phyloP scores from a whole-genome alignment of 2,329 filamentous ascomycete genomes.

The Salinomyces thailandicus region DNA sequence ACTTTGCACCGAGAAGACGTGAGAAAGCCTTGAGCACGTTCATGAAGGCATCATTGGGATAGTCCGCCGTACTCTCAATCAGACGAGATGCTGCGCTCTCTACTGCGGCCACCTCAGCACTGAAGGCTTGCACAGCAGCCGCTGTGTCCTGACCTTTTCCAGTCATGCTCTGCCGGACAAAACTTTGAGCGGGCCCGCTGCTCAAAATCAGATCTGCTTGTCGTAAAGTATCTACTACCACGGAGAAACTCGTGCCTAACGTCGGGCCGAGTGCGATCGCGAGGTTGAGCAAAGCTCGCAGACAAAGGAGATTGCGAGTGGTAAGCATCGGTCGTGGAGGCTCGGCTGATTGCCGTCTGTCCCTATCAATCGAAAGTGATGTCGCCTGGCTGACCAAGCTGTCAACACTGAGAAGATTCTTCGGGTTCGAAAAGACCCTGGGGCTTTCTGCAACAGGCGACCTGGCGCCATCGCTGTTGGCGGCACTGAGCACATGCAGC shows the following conservation, averaged over 20 bases:
- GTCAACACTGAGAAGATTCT: conserved; percentile 64
- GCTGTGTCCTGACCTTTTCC: conserved; percentile 17
- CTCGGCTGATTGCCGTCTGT: conserved; percentile 49
- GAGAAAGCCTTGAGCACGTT: conserved; percentile 69
- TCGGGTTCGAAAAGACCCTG: conserved; percentile 59
- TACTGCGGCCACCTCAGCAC: conserved; percentile 73
- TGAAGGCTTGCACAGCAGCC: conserved; percentile 37
- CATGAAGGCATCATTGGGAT: conserved; percentile 70
- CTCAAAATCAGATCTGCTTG: conserved; percentile 81
- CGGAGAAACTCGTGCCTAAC: conserved; percentile 74
- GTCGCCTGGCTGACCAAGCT: conserved; percentile 52
- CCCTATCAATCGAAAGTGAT: conserved; percentile 43
- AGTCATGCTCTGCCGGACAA: conserved; percentile 15
- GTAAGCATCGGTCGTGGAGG: conserved; percentile 51
- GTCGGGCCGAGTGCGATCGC: conserved; percentile 91
- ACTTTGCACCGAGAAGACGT: conserved; percentile 46
- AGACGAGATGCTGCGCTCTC: conserved; percentile 77
- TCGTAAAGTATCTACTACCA: conserved; percentile 82
- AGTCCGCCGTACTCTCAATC: conserved; percentile 85
- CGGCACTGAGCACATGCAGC: conserved; percentile 50
- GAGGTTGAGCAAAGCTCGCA: conserved; percentile 84
- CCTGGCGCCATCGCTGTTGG: conserved; percentile 20
- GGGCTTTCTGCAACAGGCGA: conserved; percentile 38
- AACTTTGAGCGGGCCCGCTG: conserved; percentile 24
- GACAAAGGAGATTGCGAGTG: conserved; percentile 78